phyloP scores from a whole-genome alignment of 2,329 filamentous ascomycete species.

The Cladosporium phlei region DNA sequence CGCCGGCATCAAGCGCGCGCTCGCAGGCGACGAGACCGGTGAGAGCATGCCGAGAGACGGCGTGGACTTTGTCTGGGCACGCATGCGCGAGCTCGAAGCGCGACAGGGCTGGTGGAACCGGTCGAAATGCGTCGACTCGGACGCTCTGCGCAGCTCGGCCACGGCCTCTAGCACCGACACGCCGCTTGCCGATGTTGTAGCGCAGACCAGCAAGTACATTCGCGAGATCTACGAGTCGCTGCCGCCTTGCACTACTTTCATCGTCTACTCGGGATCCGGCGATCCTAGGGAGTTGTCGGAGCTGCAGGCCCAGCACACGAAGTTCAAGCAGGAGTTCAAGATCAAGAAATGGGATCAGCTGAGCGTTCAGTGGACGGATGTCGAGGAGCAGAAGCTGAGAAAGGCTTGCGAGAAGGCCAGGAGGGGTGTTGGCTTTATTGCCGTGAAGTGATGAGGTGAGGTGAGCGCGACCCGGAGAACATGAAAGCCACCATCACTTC shows the following conservation, averaged over 20 bases:
- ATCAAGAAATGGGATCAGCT: constrained; percentile 60
- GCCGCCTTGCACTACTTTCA: constrained; percentile 55
- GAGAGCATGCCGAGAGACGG: constrained; percentile 42
- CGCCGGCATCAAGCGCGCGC: constrained; percentile 48
- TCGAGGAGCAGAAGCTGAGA: constrained; percentile 56
- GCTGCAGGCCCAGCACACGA: constrained; percentile 53
- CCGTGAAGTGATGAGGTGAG: constrained; percentile 50
- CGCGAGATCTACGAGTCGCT: constrained; percentile 51
- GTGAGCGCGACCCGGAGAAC: too few species aligned
- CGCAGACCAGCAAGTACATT: constrained; percentile 49
- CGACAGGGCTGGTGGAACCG: constrained; percentile 57
- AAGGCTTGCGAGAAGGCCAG: constrained; percentile 53
- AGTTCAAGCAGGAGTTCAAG: constrained; percentile 53
- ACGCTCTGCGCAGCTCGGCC: constrained; percentile 29
- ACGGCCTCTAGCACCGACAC: constrained; percentile 13
- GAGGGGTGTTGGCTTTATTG: constrained; percentile 55
- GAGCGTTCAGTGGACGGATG: constrained; percentile 60
- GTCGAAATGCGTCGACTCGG: constrained; percentile 39
- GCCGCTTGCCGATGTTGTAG: constrained; percentile 43
- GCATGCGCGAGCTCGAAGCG: constrained; percentile 57
- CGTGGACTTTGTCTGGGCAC: constrained; percentile 60
- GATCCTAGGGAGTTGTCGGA: constrained; percentile 55
- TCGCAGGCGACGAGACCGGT: constrained; percentile 45
- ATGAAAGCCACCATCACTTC: too few species aligned
- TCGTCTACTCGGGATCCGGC: constrained; percentile 61